Base-by-base conservation (phyloP, 305 asterid species). In the Stenogyne calaminthoides region DNA sequence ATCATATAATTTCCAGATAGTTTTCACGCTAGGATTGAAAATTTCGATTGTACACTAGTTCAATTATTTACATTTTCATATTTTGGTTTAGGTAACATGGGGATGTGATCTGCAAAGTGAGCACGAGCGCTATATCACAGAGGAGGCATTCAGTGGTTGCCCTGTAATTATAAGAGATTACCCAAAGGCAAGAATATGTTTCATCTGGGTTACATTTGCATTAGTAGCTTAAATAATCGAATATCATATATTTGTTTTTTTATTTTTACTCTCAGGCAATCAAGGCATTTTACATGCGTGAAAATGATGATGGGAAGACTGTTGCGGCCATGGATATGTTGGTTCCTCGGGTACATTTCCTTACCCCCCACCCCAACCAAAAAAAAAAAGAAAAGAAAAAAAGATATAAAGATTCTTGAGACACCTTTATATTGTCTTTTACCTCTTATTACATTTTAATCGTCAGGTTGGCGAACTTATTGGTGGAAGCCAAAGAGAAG, bases 401-500 rank as follows among this genome's bases (percentile, higher is more conserved):
- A n/a, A 6, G 12, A 32, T 29, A 29, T 4, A 6, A 6, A 55
- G 10, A 62, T 56, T 70, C 49, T 47, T n/a, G 42, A 58, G 36
- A 25, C 20, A 51, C 63, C 67, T 3, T 14, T 49, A 47, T n/a
- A 9, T 54, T 49, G 18, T 55, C 19, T 67, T 20, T 44, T 40
- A 25, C 62, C 54, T 29, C 60, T 60, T 11, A 60, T 64, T 68
- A 63, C 57, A 54, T 65, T 49, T 60, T 46, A 19, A 74, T 68
- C 20, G 32, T 71, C 85, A 95, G 99, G 87, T 95, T 73, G 99
- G 99, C 20, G 98, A 95, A 74, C 97, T 95, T 62, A 91, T 95
- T 67, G 99, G 99, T 75, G 99, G 99, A 82, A 95, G 99, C 87
- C 99, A 92, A 82, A 89, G 99, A 78, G 99, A 95, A 80, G 99